Evolutionary conservation across 1,139 yeast genomes (phyloP), one percentile per base, ranked within the genome.

Genomic region (Hanseniaspora gamundiae): DNA sequence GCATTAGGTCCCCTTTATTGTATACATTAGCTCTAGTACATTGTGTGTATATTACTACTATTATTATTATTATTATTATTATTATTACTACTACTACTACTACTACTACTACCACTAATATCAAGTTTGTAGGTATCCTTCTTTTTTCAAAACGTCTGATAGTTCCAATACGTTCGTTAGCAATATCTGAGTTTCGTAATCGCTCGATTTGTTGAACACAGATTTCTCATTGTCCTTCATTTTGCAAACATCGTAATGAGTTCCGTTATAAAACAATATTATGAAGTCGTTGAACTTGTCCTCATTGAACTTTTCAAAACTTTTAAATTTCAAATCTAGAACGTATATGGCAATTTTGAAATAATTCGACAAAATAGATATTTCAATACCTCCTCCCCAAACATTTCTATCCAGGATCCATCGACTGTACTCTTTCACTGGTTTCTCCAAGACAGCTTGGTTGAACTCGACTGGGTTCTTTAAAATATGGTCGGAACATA

Each of bases 341-440:
- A 86, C 78, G 46, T 71, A 67, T 35, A 83, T 76, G 4, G 74
- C 68, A 5, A 80, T 59, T 2, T 67, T 64, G 42, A 80, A 68
- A 54, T 72, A 68, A 28, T 70, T 67, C 1, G 86, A 72, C 29
- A 84, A 60, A 9, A 84, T 79, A 13, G 79, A 76, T 45, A 83
- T 63, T 57, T 83, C 94, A 39, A 84, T 82, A 4, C 87, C 93
- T 7, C 94, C 94, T 17, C 94, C 94, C 94, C 94, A 83, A 20
- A 84, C 72, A 40, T 72, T 77, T 27, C 70, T 71, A 48, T 71
- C 65, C 40, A 58, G 51, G 26, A 83, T 83, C 93, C 93, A 83
- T 9, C 62, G 52, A 41, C 73, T 64, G 56, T 83, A 84, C 7
- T 72, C 71, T 0, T 59, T 56, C 2, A 69, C 63, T 0, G 73